Base-by-base conservation (phyloP, 2,329 filamentous ascomycete species). In the Colletotrichum theobromicola region DNA sequence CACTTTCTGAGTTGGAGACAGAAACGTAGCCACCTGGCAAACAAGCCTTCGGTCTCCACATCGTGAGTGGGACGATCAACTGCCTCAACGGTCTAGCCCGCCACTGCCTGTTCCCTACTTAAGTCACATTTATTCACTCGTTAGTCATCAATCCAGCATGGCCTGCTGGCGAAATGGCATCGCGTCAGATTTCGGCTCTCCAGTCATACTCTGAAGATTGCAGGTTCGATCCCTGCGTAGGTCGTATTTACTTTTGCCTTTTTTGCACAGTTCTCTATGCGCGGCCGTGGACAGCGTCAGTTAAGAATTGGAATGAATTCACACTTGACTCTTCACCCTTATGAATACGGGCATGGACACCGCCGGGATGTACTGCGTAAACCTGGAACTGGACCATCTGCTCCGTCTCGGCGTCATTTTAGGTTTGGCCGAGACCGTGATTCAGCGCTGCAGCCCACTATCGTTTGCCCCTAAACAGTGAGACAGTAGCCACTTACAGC, bases 131-230 rank as follows among this genome's bases (percentile, higher is more conserved):
- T 6, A 9, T 3, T 1, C 1, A 0, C 0, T 0, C 0, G 26
- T 8, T 35, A 37, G 18, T 21, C 68, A 75, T 50, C 62, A 46
- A 34, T 24, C 28, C n/a, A 53, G 30, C 26, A 18, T 21, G 72
- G 72, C 72, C 72, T 75, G 72, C 72, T 75, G 72, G 72, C 72
- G 72, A 75, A 75, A 75, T 75, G 72, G 72, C 72, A 75, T 75
- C 72, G 72, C 72, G 72, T 75, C 72, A 75, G 62, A 75, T 75
- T 75, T 75, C 72, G 72, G 72, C 72, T 72, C 28, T 35, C 69
- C 28, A 64, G 68, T 72, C 68, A 75, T 72, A 63, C 72, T 75
- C 62, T 75, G 72, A 75, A 75, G 72, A 75, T 75, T 75, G 24
- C 63, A 75, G 72, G 72, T 75, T 75, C 72, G 72, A 75, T 75